Evolutionary conservation across 768 basidiomycete species (phyloP).

Genomic region (Tremella mesenterica): DNA sequence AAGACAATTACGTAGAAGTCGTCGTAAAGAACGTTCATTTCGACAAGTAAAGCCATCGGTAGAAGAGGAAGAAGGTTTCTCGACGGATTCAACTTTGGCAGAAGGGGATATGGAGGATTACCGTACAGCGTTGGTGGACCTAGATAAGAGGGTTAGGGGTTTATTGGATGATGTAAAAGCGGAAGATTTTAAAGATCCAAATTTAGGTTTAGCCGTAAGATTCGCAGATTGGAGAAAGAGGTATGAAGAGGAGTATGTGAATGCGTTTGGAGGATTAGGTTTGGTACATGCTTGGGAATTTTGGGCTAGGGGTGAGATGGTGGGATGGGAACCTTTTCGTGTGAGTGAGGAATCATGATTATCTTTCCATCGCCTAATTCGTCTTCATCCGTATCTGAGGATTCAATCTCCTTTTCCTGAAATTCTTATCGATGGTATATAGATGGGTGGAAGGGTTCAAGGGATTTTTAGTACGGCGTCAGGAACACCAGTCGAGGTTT

Average conservation of each 20-base stretch:
- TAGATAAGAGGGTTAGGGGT: constrained; percentile 51
- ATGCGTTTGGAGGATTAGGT: constrained; percentile 82
- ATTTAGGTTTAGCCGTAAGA: constrained; percentile 57
- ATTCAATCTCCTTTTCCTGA: not conserved
- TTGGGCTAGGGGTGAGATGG: constrained; percentile 76
- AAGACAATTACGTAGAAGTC: constrained; percentile 52
- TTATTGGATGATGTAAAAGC: constrained; percentile 74
- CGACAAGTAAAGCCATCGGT: not conserved
- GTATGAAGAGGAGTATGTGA: constrained; percentile 70
- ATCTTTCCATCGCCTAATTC: no score
- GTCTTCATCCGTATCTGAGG: not conserved
- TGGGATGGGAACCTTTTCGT: constrained; percentile 81
- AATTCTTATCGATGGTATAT: no score
- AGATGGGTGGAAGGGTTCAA: not conserved
- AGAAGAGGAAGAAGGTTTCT: constrained; percentile 64
- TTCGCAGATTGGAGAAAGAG: constrained; percentile 66
- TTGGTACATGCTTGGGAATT: constrained; percentile 88
- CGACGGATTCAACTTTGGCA: constrained; percentile 69
- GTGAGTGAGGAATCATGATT: no score
- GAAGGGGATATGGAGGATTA: constrained; percentile 65
- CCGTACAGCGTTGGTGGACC: constrained; percentile 53
- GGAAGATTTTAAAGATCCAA: constrained; percentile 73
- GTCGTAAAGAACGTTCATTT: constrained; percentile 1
- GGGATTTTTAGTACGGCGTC: not conserved
- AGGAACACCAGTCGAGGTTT: constrained; percentile 1